These are phyloP conservation scores for Podospora pseudopauciseta DNA, from an alignment of 495 filamentous ascomycete genomes.

Conservation along the genomic window DNA sequence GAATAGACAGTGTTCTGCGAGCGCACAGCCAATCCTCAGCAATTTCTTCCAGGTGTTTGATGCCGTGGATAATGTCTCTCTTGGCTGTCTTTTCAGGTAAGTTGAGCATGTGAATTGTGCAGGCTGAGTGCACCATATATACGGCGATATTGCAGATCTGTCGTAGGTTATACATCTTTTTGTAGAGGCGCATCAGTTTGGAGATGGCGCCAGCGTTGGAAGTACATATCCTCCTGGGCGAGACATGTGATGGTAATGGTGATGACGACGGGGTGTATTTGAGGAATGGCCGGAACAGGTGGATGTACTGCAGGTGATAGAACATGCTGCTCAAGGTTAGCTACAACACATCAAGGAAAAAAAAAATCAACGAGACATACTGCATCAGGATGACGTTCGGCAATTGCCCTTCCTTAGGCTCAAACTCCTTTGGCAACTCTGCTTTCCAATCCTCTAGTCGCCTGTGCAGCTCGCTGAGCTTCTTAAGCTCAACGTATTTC, in stretches of 20 bases:
- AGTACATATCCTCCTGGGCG: slow-evolving; percentile 84
- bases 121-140: slow-evolving; percentile 90
- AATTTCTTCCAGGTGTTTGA: slow-evolving; percentile 95
- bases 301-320: slow-evolving; percentile 92
- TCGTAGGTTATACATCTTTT: slow-evolving; percentile 80
- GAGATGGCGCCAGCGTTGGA: slow-evolving; percentile 85
- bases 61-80: slow-evolving; percentile 81
- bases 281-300: slow-evolving; percentile 93
- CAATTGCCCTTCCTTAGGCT: slow-evolving; percentile 83
- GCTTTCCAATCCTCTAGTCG: slow-evolving; percentile 89
- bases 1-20: slow-evolving; percentile 75
- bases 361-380: slow-evolving; percentile 52
- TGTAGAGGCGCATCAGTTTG: slow-evolving; percentile 88
- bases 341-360: slow-evolving; percentile 18
- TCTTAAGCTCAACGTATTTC: slow-evolving; percentile 76
- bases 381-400: slow-evolving; percentile 92
- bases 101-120: slow-evolving; percentile 91
- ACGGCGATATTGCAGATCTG: slow-evolving; percentile 95
- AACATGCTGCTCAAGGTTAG: slow-evolving; percentile 68
- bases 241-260: slow-evolving; percentile 81
- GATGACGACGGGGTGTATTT: slow-evolving; percentile 79
- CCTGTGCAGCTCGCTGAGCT: slow-evolving; percentile 84
- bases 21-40: slow-evolving; percentile 93
- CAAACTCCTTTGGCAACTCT: slow-evolving; percentile 78
- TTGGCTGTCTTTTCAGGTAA: slow-evolving; percentile 84